Evolutionary conservation across 1,139 yeast genomes (phyloP).

Genomic region (Williopsis jadinii): DNA sequence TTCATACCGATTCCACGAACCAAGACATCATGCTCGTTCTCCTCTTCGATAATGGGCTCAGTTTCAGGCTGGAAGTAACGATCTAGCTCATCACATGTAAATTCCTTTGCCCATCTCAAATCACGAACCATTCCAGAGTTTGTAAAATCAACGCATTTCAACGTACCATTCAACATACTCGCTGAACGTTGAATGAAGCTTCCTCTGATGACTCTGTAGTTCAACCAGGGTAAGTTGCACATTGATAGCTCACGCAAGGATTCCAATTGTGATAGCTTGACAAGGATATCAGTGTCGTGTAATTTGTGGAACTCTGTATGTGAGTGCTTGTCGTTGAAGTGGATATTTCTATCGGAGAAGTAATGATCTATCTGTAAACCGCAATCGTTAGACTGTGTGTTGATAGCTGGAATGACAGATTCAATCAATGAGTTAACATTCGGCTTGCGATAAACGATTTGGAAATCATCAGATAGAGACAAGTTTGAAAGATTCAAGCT

Average conservation of each 20-base stretch:
- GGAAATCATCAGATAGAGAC: conserved; percentile 53
- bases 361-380: conserved; percentile 6
- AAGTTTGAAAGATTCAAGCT: conserved; percentile 47
- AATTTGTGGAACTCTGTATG: conserved; percentile 23
- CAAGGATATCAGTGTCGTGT: conserved; percentile 35
- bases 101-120: conserved; percentile 44
- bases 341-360: conserved; percentile 16
- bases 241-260: conserved; percentile 32
- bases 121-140: conserved; percentile 56
- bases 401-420: conserved; percentile 3
- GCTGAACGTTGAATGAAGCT: conserved; percentile 24
- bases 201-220: conserved; percentile 31
- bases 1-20: conserved; percentile 21
- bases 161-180: conserved; percentile 10
- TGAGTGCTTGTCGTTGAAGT: conserved; percentile 9
- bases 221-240: conserved; percentile 47
- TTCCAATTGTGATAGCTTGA: conserved; percentile 25
- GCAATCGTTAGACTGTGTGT: neutral
- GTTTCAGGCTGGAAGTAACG: conserved; percentile 12
- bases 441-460: conserved; percentile 28
- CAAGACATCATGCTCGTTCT: conserved; percentile 3
- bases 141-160: conserved; percentile 18
- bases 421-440: conserved; percentile 6
- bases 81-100: conserved; percentile 21
- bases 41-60: conserved; percentile 10